phyloP scores from a whole-genome alignment of 345 rosid genomes.

The Eucalyptus marginata region DNA sequence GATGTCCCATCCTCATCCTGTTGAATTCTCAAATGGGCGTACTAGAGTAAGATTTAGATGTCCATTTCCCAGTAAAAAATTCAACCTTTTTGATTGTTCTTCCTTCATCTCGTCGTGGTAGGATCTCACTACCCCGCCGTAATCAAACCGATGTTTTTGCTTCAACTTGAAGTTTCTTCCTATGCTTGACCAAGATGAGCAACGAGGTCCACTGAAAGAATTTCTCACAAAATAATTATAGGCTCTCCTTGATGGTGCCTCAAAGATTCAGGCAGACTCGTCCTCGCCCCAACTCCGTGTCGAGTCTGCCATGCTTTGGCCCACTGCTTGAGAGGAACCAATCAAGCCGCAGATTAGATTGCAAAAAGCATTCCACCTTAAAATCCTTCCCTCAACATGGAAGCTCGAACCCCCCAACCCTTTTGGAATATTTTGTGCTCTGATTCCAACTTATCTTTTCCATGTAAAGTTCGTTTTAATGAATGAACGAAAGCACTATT shows the following conservation, averaged over 20 bases:
- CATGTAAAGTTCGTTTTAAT: too few species aligned
- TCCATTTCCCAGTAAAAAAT: background rate
- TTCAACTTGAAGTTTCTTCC: background rate
- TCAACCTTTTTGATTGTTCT: background rate
- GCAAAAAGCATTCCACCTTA: too few species aligned
- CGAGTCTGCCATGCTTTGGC: background rate
- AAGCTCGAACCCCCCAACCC: too few species aligned
- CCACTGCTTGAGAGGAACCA: too few species aligned
- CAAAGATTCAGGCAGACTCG: background rate
- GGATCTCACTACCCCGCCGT: background rate
- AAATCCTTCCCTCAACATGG: too few species aligned
- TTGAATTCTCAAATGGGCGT: background rate
- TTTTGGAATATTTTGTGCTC: too few species aligned
- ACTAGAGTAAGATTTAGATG: background rate
- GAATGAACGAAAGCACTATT: too few species aligned
- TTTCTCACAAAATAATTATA: background rate
- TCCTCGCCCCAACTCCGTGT: background rate
- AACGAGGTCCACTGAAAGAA: background rate
- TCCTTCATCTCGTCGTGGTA: background rate
- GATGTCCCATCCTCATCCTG: too few species aligned
- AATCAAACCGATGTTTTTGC: background rate
- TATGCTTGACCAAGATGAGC: too few species aligned
- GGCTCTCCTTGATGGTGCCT: background rate
- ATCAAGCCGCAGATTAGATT: too few species aligned
- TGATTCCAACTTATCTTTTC: too few species aligned